Conservation (phyloP, 768 basidiomycete species). For the Pulveroboletus sp. region DNA sequence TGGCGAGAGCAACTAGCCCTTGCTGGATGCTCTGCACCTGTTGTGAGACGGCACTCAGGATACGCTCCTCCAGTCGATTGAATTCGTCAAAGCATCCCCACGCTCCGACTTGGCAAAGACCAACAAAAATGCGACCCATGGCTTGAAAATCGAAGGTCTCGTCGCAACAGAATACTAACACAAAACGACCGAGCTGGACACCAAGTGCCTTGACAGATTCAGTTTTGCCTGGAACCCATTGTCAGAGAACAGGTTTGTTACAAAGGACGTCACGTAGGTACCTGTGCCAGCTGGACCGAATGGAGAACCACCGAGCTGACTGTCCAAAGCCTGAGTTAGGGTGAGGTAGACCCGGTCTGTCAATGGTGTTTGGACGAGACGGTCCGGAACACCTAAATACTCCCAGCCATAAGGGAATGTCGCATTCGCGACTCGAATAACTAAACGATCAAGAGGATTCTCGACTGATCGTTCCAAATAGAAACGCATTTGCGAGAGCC, state of each 20-base stretch:
- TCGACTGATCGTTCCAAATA: slow-evolving; percentile 73
- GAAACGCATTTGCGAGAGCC: slow-evolving; percentile 99
- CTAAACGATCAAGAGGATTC: slow-evolving; percentile 75
- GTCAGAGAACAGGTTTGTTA: neutral
- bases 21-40: slow-evolving; percentile 99
- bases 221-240: slow-evolving; percentile 69
- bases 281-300: slow-evolving; percentile 99
- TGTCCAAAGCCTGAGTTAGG: slow-evolving; percentile 90
- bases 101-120: slow-evolving; percentile 97
- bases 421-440: slow-evolving; percentile 85
- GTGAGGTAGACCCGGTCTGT: slow-evolving; percentile 97
- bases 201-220: slow-evolving; percentile 99
- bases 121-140: slow-evolving; percentile 99
- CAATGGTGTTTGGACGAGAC: slow-evolving; percentile 95
- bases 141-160: slow-evolving; percentile 99
- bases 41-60: slow-evolving; percentile 95
- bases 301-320: slow-evolving; percentile 93
- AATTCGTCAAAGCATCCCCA: slow-evolving; percentile 99
- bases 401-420: slow-evolving; percentile 98
- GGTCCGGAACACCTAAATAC: slow-evolving; percentile 94
- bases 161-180: slow-evolving; percentile 99
- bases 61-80: slow-evolving; percentile 96
- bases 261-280: slow-evolving; percentile 25
- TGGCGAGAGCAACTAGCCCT: slow-evolving; percentile 76
- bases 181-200: slow-evolving; percentile 94